Base-by-base conservation (phyloP, 1,284 basidiomycete species). In the Cutaneotrichosporon sp. region DNA sequence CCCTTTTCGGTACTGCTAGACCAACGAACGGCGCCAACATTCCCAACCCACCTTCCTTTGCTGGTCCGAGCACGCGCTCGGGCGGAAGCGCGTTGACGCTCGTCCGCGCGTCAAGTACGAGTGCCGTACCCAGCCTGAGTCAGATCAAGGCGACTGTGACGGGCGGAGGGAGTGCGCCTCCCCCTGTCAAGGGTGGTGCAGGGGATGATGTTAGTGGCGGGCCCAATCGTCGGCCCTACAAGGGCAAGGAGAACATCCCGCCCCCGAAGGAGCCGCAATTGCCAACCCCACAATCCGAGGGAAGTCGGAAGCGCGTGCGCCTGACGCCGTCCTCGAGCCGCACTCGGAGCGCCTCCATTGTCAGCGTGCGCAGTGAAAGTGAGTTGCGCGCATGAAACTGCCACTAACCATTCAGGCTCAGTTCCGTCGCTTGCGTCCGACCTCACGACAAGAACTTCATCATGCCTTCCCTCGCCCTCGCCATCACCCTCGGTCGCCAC, bases 241-340 rank as follows among this genome's bases (percentile, higher is more conserved):
- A 72, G 62, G 77, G 77, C 42, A 79, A 79, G 65, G 77, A 79
- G 65, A 79, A 79, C 61, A 70, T 79, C 26, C 77, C 77, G 1
- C 77, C 77, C 0, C 72, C 72, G 52, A 73, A 72, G 58, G 61
- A 67, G 34, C 71, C 73, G 51, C 34, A 40, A 47, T 14, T 40
- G 50, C 59, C 18, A 31, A 56, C 56, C 11, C 21, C 61, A 4
- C 50, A 58, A 0, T 21, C 67, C 3, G 64, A 68, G 40, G 56
- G 66, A 13, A 49, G 58, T 30, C 66, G 72, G 21, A 78, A 78
- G 67, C 66, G 76, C 40, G 61, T 73, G 56, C 69, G 74, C 52
- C 69, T 74, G 8, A 65, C 64, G 5, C 65, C 68, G 2, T 38
- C 58, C 31, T 26, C 61, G 11, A 59, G 63, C 22, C 68, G 77